Percentiles rank a stretch among this genome's conserved stretches.
These are phyloP conservation scores for Colletotrichum liaoningense DNA, from an alignment of 2,329 filamentous ascomycete species.

Conservation along the genomic window DNA sequence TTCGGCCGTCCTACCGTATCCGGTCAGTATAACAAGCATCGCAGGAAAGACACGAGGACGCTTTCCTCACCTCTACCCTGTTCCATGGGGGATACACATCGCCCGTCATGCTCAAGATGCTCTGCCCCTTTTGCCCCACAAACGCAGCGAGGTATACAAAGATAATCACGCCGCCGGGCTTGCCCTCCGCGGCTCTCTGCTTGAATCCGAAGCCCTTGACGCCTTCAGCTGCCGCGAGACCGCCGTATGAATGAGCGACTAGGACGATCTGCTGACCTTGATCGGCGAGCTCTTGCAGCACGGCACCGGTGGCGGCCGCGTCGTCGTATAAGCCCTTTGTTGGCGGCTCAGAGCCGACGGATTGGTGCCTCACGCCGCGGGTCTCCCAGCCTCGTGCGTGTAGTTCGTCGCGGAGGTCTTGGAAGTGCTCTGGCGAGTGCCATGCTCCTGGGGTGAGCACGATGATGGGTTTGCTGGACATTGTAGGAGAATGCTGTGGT, in stretches of 20 bases:
- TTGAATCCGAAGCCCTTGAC: conserved; percentile 48
- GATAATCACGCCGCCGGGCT: conserved; percentile 50
- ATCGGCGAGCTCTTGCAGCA: conserved; percentile 43
- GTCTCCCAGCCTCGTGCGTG: conserved; percentile 45
- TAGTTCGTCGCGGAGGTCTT: conserved; percentile 44
- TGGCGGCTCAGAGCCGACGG: conserved; percentile 45
- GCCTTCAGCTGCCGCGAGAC: conserved; percentile 50
- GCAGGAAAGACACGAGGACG: too few species aligned
- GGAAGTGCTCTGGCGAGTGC: conserved; percentile 45
- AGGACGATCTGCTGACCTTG: conserved; percentile 54
- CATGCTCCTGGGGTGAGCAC: conserved; percentile 54
- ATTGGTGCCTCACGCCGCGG: conserved; percentile 43
- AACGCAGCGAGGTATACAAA: conserved; percentile 49
- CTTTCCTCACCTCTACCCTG: conserved; percentile 36
- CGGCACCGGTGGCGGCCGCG: conserved; percentile 41
- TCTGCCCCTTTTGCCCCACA: conserved; percentile 41
- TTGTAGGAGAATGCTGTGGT: neutral
- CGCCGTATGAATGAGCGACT: conserved; percentile 56
- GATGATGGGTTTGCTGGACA: conserved; percentile 39
- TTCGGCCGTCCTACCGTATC: conserved; percentile 24
- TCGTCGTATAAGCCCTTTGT: conserved; percentile 45
- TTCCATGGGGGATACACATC: conserved; percentile 39
- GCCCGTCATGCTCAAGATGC: conserved; percentile 38
- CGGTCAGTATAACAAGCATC: too few species aligned
- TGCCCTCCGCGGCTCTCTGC: conserved; percentile 43